phyloP scores from a whole-genome alignment of 2,329 filamentous ascomycete genomes.

The Fusarium armeniacum region DNA sequence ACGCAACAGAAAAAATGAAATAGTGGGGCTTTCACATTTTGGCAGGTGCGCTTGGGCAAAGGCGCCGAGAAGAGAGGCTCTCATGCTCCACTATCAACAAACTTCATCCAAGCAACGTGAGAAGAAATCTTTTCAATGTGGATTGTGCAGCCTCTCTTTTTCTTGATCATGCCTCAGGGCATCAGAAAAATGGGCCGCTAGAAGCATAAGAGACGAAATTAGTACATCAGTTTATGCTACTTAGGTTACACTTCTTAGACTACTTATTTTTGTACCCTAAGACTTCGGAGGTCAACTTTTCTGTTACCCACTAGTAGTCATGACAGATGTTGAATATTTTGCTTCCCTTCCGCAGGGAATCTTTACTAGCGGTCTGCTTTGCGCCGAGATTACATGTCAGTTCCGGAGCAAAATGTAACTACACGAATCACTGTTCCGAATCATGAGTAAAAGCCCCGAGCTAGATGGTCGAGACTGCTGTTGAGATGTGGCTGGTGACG shows the following conservation, averaged over 20 bases:
- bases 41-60: not conserved
- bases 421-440: conserved; percentile 21
- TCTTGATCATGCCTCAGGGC: not conserved
- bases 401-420: conserved; percentile 19
- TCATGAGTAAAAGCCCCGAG: not conserved
- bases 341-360: conserved; percentile 1
- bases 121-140: conserved; percentile 7
- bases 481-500: not conserved
- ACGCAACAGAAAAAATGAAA: not conserved
- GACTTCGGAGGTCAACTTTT: too few species aligned
- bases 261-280: too few species aligned
- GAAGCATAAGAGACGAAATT: too few species aligned
- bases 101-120: not conserved
- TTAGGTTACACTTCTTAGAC: too few species aligned
- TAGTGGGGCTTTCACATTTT: conserved; percentile 1
- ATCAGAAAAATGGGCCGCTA: too few species aligned
- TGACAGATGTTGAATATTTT: not conserved
- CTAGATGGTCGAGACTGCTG: not conserved
- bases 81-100: conserved; percentile 12
- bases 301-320: too few species aligned
- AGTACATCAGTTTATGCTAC: too few species aligned
- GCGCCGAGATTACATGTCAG: conserved; percentile 9
- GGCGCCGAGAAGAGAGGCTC: not conserved
- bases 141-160: conserved; percentile 19
- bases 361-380: conserved; percentile 7